These are phyloP conservation scores for Infundibulicybe gibba DNA, from an alignment of 768 basidiomycete species.

Conservation along the genomic window DNA sequence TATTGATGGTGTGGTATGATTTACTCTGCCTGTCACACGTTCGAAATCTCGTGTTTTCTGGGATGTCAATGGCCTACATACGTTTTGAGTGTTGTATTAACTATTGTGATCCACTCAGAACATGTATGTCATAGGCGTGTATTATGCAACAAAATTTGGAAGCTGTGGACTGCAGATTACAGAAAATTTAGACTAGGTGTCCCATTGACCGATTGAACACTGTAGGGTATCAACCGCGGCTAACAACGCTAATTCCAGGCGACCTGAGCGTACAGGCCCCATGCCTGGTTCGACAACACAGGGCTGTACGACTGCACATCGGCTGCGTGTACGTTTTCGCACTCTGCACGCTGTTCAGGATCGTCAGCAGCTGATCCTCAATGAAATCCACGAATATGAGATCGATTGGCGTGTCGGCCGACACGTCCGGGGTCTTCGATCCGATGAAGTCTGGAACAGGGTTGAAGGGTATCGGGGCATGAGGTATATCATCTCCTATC, in stretches of 20 bases:
- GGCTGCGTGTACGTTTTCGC: slow-evolving; percentile 41
- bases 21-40: too few species aligned
- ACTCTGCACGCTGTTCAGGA: slow-evolving; percentile 55
- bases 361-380: slow-evolving; percentile 40
- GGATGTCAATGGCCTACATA: too few species aligned
- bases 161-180: too few species aligned
- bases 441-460: slow-evolving; percentile 53
- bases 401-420: slow-evolving; percentile 54
- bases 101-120: too few species aligned
- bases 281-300: slow-evolving; percentile 42
- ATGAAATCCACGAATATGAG: slow-evolving; percentile 79
- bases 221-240: too few species aligned
- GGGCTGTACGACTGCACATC: slow-evolving; percentile 58
- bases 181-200: too few species aligned
- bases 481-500: slow-evolving; percentile 69
- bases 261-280: slow-evolving; percentile 54
- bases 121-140: too few species aligned
- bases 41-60: too few species aligned
- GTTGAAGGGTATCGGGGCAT: slow-evolving; percentile 58
- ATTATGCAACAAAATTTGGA: too few species aligned
- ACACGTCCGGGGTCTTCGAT: slow-evolving; percentile 47
- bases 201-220: too few species aligned
- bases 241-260: slow-evolving; percentile 32
- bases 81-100: too few species aligned
- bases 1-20: too few species aligned